phyloP scores from a whole-genome alignment of 176 grass and related monocot species.

The Raddia distichophylla region DNA sequence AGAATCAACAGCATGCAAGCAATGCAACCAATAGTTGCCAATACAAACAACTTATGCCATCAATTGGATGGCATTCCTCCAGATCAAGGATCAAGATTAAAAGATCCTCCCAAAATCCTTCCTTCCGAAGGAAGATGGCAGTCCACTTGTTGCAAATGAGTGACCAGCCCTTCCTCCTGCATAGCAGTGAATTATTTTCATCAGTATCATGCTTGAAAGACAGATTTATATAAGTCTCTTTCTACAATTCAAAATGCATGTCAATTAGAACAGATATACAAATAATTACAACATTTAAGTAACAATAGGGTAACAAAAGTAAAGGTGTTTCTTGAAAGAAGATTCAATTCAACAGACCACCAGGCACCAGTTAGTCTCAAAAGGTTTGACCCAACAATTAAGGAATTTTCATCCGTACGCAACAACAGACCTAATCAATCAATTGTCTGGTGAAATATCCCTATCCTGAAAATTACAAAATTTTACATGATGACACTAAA shows the following conservation, averaged over 20 bases:
- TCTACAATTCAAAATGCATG: slow-evolving; percentile 16
- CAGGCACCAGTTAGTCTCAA: background rate
- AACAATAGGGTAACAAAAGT: background rate
- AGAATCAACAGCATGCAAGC: slow-evolving; percentile 43
- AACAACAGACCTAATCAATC: background rate
- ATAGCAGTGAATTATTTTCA: slow-evolving; percentile 28
- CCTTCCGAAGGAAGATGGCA: slow-evolving; percentile 59
- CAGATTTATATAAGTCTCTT: background rate
- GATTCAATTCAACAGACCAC: slow-evolving; percentile 9
- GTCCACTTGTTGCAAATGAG: slow-evolving; percentile 54
- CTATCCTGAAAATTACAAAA: slow-evolving; percentile 23
- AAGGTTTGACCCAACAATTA: background rate
- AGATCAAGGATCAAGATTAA: slow-evolving; percentile 30
- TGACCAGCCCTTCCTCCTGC: slow-evolving; percentile 68
- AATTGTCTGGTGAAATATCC: background rate
- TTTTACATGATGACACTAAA: too few relatives aligned
- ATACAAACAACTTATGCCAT: slow-evolving; percentile 49
- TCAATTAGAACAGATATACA: background rate
- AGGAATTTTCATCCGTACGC: slow-evolving; percentile 4
- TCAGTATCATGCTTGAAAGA: slow-evolving; percentile 42
- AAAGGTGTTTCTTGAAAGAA: slow-evolving; percentile 13
- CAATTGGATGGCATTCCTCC: slow-evolving; percentile 64
- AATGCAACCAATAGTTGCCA: slow-evolving; percentile 68
- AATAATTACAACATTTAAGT: background rate
- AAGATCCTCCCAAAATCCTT: slow-evolving; percentile 86